phyloP scores from a whole-genome alignment of 1,284 basidiomycete genomes.

The Apiotrichum sp. region DNA sequence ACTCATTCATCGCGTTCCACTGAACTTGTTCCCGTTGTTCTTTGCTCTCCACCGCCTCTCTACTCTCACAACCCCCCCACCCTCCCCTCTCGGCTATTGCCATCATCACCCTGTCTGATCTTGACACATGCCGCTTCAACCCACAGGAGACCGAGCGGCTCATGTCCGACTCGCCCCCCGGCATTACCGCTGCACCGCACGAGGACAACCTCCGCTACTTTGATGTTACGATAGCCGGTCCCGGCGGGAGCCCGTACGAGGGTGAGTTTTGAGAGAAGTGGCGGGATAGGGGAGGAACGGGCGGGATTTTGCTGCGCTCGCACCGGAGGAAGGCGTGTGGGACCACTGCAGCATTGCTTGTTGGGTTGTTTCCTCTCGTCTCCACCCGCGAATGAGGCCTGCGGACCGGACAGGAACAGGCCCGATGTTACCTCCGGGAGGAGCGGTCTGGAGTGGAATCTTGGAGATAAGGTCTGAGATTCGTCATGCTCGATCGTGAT shows the following conservation, averaged over 20 bases:
- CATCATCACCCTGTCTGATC: neutral
- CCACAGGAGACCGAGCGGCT: slow-evolving; percentile 91
- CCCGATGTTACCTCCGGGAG: no score
- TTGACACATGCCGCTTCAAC: neutral
- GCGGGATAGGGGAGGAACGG: no score
- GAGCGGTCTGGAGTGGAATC: no score
- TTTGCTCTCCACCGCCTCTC: neutral
- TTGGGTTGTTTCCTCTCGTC: no score
- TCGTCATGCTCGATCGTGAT: no score
- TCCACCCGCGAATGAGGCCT: no score
- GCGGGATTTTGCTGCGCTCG: no score
- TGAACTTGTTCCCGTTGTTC: neutral
- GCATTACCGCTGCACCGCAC: slow-evolving; percentile 89
- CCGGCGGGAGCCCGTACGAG: slow-evolving; percentile 88
- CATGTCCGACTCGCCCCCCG: slow-evolving; percentile 89
- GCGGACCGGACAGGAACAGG: no score
- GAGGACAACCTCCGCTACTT: slow-evolving; percentile 98
- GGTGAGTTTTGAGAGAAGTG: slow-evolving; percentile 53
- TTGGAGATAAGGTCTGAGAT: no score
- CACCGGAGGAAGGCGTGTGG: no score
- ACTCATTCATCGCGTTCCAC: neutral
- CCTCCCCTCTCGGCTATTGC: neutral
- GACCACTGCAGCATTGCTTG: no score
- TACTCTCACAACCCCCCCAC: neutral
- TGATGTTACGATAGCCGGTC: slow-evolving; percentile 93